Evolutionary conservation across 2,329 filamentous ascomycete genomes (phyloP), one percentile per base, ranked within the genome.

Genomic region (Colletotrichum scovillei): DNA sequence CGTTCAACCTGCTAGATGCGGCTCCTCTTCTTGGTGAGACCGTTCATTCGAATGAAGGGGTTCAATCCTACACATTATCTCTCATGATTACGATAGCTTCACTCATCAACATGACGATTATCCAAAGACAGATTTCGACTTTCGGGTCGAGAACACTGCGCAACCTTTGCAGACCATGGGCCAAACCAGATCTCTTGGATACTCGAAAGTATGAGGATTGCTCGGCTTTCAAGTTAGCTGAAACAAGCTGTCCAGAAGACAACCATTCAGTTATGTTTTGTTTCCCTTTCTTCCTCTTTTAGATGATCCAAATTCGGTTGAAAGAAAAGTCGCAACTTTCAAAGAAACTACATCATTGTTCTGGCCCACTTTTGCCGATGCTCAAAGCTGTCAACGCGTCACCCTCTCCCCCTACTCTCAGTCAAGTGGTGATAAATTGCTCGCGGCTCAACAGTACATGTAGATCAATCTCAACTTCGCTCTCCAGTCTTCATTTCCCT

Each of bases 1-100:
- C 32, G 4, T 35, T 35, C 5, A 35, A 4, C 0, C 0, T 12
- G 32, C 32, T 3, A 5, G 0, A 35, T 12, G 0, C 2, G 32
- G 32, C 32, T 5, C 11, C 32, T 35, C 32, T 35, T 35, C 32
- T 5, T 42, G 6, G 7, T 14, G 2, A 42, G 38, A 19, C 38
- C 16, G 38, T 7, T 42, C 5, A 42, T 19, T 19, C 1, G 3
- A 42, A 42, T 19, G 7, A 8, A 42, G 16, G 38, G 38, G 5
- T 14, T 14, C 16, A 42, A 16, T 19, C 38, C 38, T 0, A 35
- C 9, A 35, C 5, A 42, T 0, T 6, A 42, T 42, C 38, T 0
- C 14, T 19, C 6, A 1, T 16, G 38, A 42, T 42, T 19, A 42
- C 6, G 4, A 42, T 19, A 42, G 6, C 16, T 3, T 7, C 14